A percentile compares a stretch with the other conserved stretches of the same genome.
These are phyloP conservation scores for Eudorina sp. DNA, from an alignment of 139 green algal genomes.

Conservation along the genomic window DNA sequence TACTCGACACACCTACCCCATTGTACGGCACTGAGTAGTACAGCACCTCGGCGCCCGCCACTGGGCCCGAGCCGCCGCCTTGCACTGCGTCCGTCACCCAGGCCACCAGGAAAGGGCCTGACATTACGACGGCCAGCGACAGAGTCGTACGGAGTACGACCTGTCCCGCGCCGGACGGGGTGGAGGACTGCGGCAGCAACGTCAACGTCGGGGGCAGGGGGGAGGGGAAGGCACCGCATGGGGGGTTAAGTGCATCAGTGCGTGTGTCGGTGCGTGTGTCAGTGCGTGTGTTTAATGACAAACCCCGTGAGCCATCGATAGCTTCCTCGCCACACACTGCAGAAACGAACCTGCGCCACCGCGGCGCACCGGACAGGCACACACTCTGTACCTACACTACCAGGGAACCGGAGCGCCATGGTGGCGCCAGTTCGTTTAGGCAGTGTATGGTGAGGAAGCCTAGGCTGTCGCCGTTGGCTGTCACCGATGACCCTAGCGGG, in stretches of 20 bases:
- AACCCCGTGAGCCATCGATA: not conserved
- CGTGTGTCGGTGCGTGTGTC: too few relatives aligned
- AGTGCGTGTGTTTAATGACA: not conserved
- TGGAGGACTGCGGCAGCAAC: not conserved
- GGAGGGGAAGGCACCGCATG: not conserved
- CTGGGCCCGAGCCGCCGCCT: not conserved
- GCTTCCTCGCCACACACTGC: too few relatives aligned
- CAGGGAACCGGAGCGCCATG: too few relatives aligned
- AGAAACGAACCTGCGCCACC: too few relatives aligned
- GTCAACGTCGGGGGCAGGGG: not conserved
- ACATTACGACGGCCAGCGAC: not conserved
- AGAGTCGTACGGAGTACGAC: not conserved
- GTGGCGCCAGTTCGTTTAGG: too few relatives aligned
- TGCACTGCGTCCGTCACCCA: slow-evolving; percentile 3
- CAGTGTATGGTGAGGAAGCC: too few relatives aligned
- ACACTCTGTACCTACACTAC: too few relatives aligned
- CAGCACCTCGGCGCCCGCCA: not conserved
- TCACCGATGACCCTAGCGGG: too few relatives aligned
- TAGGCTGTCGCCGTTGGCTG: too few relatives aligned
- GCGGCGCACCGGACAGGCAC: too few relatives aligned
- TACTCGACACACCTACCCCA: not conserved
- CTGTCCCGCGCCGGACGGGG: not conserved
- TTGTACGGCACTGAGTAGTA: not conserved
- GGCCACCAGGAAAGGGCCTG: not conserved
- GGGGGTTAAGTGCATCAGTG: not conserved